phyloP scores from a whole-genome alignment of 306 rosid genomes.

The Hippophae rhamnoides region DNA sequence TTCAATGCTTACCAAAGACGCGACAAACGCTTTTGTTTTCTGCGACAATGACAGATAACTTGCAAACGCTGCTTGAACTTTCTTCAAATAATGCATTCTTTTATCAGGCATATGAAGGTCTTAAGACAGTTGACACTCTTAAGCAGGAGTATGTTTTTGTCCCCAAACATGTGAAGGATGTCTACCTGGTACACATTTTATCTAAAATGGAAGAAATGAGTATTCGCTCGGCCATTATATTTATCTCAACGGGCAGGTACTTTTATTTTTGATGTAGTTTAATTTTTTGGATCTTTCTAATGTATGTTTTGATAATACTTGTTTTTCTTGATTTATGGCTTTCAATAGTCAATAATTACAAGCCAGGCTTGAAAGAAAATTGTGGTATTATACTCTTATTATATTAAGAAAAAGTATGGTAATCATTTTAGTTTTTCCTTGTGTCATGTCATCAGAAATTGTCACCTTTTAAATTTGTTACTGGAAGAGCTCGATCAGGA shows the following conservation, averaged over 20 bases:
- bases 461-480: constrained; percentile 65
- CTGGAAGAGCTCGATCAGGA: constrained; percentile 74
- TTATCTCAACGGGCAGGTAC: constrained; percentile 75
- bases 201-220: constrained; percentile 66
- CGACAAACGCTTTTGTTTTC: constrained; percentile 81
- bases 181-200: constrained; percentile 60
- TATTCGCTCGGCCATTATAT: constrained; percentile 64
- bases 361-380: too few relatives aligned
- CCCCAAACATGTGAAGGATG: constrained; percentile 65
- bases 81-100: constrained; percentile 62
- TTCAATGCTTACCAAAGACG: constrained; percentile 65
- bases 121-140: constrained; percentile 71
- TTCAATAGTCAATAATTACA: too few relatives aligned
- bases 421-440: neutral
- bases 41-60: constrained; percentile 65
- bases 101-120: constrained; percentile 75
- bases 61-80: constrained; percentile 52
- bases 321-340: constrained; percentile 5
- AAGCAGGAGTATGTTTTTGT: constrained; percentile 54
- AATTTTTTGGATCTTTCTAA: constrained; percentile 5
- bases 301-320: neutral
- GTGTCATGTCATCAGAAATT: constrained; percentile 42
- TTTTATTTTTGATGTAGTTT: constrained; percentile 7
- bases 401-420: neutral
- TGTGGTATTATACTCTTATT: too few relatives aligned